Evolutionary conservation across 768 basidiomycete species (phyloP).

Genomic region (Pluteus cervinus): DNA sequence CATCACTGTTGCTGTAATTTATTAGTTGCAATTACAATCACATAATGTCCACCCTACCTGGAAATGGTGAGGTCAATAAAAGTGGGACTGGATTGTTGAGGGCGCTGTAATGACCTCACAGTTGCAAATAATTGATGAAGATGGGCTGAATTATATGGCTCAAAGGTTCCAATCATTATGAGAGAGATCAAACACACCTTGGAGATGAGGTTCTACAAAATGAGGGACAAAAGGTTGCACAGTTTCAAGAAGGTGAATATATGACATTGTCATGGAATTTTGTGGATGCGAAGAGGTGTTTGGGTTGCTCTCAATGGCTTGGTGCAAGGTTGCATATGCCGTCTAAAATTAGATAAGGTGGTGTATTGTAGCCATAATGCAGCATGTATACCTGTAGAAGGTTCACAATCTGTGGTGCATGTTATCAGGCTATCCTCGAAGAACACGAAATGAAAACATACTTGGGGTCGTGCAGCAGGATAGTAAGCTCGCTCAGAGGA

Average conservation of each 20-base stretch:
- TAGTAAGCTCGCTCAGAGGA: conserved; percentile 48
- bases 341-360: conserved; percentile 26
- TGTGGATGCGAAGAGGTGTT: conserved; percentile 20
- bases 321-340: conserved; percentile 30
- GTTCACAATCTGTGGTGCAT: conserved; percentile 36
- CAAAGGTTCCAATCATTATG: not conserved
- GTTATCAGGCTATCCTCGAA: conserved; percentile 6
- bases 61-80: too few relatives aligned
- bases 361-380: not conserved
- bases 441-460: conserved; percentile 14
- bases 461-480: conserved; percentile 39
- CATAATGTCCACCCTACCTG: too few relatives aligned
- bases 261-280: conserved; percentile 28
- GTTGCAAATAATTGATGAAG: too few relatives aligned
- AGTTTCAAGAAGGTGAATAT: conserved; percentile 25
- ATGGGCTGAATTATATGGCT: too few relatives aligned
- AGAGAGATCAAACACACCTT: conserved; percentile 16
- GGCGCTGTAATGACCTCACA: too few relatives aligned
- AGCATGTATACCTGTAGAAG: conserved; percentile 35
- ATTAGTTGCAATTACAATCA: too few relatives aligned
- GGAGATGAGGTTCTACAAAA: conserved; percentile 29
- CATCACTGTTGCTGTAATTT: too few relatives aligned
- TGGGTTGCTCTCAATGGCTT: conserved; percentile 17
- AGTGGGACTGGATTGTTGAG: too few relatives aligned
- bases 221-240: conserved; percentile 19